Evolutionary conservation across 1,284 basidiomycete species (phyloP).

Genomic region (Fistulinella cinereoalba): DNA sequence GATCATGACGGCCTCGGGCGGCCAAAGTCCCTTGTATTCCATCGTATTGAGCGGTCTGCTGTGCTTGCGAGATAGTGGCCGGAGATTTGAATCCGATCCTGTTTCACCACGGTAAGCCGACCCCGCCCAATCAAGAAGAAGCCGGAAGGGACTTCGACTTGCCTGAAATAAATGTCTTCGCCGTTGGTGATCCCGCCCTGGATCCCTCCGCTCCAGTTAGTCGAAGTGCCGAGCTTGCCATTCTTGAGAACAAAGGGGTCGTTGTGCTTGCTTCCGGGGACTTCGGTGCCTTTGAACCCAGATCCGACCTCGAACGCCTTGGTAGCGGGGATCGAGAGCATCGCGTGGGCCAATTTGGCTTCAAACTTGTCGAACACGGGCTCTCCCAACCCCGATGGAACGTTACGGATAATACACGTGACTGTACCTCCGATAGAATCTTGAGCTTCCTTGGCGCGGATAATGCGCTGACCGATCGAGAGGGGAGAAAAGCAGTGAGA

Average conservation of each 20-base stretch:
- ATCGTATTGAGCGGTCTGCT: conserved; percentile 90
- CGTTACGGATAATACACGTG: conserved; percentile 92
- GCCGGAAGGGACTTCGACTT: conserved; percentile 25
- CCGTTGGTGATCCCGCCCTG: conserved; percentile 99
- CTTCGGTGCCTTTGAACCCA: conserved; percentile 94
- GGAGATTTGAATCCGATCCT: conserved; percentile 98
- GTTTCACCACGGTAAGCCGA: too few relatives aligned
- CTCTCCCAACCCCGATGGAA: conserved; percentile 91
- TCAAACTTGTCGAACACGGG: conserved; percentile 99
- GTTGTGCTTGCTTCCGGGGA: conserved; percentile 92
- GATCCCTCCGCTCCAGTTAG: conserved; percentile 97
- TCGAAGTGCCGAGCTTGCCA: conserved; percentile 78
- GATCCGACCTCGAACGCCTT: conserved; percentile 99
- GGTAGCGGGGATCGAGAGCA: conserved; percentile 98
- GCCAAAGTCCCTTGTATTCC: conserved; percentile 86
- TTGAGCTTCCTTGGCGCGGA: conserved; percentile 85
- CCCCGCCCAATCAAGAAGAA: too few relatives aligned
- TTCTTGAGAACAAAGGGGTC: conserved; percentile 81
- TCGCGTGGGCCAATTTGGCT: conserved; percentile 93
- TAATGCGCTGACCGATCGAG: conserved; percentile 66
- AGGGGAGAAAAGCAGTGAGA: conserved; percentile 2
- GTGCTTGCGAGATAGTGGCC: conserved; percentile 94
- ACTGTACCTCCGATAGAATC: conserved; percentile 98
- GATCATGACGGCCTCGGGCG: conserved; percentile 92
- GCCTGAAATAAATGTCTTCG: conserved; percentile 97